phyloP scores from a whole-genome alignment of 1,284 basidiomycete genomes.

The Fistulinella staudtii region DNA sequence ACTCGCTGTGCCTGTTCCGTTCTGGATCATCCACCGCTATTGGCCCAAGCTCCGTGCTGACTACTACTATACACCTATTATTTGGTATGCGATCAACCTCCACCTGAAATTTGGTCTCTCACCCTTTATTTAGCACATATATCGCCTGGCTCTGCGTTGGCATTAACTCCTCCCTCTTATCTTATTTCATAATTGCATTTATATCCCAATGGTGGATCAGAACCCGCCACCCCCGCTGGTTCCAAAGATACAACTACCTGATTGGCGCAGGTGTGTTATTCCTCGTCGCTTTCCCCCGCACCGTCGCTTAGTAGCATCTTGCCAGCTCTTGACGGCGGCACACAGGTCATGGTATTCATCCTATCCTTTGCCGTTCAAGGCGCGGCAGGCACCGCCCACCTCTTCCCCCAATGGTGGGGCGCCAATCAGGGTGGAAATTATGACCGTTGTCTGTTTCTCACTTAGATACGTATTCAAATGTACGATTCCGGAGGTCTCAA shows the following conservation, averaged over 20 bases:
- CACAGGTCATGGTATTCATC: slow-evolving; percentile 68
- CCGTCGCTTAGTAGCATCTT: background rate
- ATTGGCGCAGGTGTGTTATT: slow-evolving; percentile 36
- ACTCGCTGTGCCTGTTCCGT: slow-evolving; percentile 48
- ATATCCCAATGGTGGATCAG: slow-evolving; percentile 57
- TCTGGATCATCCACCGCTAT: slow-evolving; percentile 50
- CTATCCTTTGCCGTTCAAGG: slow-evolving; percentile 71
- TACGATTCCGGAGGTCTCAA: too few relatives aligned
- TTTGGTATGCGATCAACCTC: slow-evolving; percentile 30
- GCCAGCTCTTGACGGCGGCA: slow-evolving; percentile 54
- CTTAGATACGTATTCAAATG: too few relatives aligned
- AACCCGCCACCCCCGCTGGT: slow-evolving; percentile 55
- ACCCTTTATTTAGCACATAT: slow-evolving; percentile 22
- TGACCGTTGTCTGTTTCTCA: slow-evolving; percentile 15
- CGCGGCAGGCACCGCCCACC: slow-evolving; percentile 50
- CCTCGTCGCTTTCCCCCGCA: background rate
- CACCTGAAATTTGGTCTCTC: background rate
- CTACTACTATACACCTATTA: slow-evolving; percentile 44
- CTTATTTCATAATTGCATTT: slow-evolving; percentile 45
- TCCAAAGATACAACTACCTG: slow-evolving; percentile 48
- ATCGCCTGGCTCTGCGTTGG: slow-evolving; percentile 44
- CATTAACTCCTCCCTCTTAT: slow-evolving; percentile 41
- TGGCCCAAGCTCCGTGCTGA: slow-evolving; percentile 41
- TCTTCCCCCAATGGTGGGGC: slow-evolving; percentile 64
- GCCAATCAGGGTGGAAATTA: slow-evolving; percentile 40